Percentiles rank a stretch among this genome's conserved stretches.
phyloP scores from a whole-genome alignment of 1,284 basidiomycete species.

The Veloboletus limbatus region DNA sequence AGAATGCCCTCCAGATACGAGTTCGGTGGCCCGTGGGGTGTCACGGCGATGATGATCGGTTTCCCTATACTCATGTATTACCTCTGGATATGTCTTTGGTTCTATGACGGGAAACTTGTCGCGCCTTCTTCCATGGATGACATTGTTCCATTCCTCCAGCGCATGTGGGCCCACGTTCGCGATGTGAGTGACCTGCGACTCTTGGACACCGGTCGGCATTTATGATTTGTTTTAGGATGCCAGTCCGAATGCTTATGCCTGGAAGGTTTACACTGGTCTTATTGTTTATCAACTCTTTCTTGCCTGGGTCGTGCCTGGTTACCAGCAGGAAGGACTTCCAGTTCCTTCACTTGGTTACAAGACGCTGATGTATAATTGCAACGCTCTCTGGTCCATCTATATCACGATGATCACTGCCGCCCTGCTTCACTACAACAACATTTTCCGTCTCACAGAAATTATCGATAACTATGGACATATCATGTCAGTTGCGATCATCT shows the following conservation, averaged over 20 bases:
- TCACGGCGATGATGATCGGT: slow-evolving; percentile 89
- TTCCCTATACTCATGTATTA: slow-evolving; percentile 97
- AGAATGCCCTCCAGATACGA: slow-evolving; percentile 65
- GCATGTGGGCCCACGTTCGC: slow-evolving; percentile 83
- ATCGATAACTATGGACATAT: slow-evolving; percentile 97
- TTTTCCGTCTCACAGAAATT: slow-evolving; percentile 92
- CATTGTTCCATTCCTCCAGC: slow-evolving; percentile 74
- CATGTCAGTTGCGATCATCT: slow-evolving; percentile 95
- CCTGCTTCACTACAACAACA: slow-evolving; percentile 74
- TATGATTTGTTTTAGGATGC: slow-evolving; percentile 64
- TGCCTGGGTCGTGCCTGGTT: slow-evolving; percentile 89
- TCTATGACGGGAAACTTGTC: slow-evolving; percentile 89
- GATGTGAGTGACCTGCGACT: slow-evolving; percentile 48
- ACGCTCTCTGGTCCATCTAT: slow-evolving; percentile 88
- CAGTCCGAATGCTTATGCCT: slow-evolving; percentile 84
- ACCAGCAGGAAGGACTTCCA: slow-evolving; percentile 90
- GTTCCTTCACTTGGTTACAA: slow-evolving; percentile 91
- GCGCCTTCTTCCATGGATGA: slow-evolving; percentile 72
- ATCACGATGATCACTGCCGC: slow-evolving; percentile 78
- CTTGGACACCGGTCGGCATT: neutral
- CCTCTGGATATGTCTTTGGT: slow-evolving; percentile 97
- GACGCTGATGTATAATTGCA: slow-evolving; percentile 95
- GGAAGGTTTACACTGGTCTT: slow-evolving; percentile 87
- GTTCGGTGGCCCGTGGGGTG: slow-evolving; percentile 94
- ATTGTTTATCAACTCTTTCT: slow-evolving; percentile 89